Evolutionary conservation across 805 yeast species (phyloP), one percentile per base, ranked within the genome.

Genomic region (Grigorovia humatica): DNA sequence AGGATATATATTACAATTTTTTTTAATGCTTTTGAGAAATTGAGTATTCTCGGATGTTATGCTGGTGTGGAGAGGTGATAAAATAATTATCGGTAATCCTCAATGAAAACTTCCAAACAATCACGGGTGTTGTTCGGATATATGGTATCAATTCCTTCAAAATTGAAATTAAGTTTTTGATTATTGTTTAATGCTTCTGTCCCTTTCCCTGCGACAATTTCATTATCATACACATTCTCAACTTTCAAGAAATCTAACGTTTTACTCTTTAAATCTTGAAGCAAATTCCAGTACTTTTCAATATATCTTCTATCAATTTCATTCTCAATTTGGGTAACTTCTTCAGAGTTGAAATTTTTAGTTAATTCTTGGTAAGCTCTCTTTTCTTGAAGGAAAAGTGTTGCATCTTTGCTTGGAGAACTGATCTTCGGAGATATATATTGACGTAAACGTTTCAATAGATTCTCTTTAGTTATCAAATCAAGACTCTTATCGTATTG

Each of bases 341-440:
- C 17, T n/a, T 48, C 49, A 18, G 49, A 45, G 23, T 51, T 50
- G 38, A 51, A 47, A 17, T 23, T 42, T 29, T 15, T 9, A 2
- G 4, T 43, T 12, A 57, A 30, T 17, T 43, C 45, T 3, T 55
- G 49, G 63, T 64, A 63, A 30, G 53, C 29, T 7, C 52, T 52
- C 17, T 49, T 51, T 48, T 64, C 65, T 38, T 55, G 51, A 7
- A 44, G 44, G 46, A 52, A 57, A 17, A 63, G 17, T 12, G 47
- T 49, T 3, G 68, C 66, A 52, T 65, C 69, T 43, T 64, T 64
- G 12, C 48, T 54, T 1, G 63, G 59, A 2, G 62, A 54, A 5
- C 23, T 17, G 20, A 62, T 40, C 1, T 20, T 43, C 1, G 55
- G 48, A 1, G 56, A 55, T 4, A 60, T 48, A 5, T 48, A 29